Conservation (phyloP, 257 asterid species). For the Solanum neorickii region DNA sequence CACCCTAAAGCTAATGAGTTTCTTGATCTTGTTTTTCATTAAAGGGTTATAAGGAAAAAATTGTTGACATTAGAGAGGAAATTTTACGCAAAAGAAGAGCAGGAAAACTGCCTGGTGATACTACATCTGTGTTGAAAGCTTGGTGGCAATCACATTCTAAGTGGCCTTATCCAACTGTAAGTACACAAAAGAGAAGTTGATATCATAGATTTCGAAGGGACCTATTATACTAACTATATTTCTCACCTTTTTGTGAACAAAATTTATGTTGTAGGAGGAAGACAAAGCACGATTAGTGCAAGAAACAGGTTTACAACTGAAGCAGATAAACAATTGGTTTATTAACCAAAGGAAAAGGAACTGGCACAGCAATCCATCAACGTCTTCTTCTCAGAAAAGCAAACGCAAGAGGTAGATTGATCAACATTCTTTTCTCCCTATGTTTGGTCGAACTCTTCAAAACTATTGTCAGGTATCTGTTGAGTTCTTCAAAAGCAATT, state of each 20-base stretch:
- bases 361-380: constrained; percentile 86
- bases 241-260: background rate
- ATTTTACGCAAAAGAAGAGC: constrained; percentile 70
- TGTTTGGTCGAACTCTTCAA: background rate
- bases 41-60: constrained; percentile 53
- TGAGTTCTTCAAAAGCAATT: background rate
- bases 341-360: constrained; percentile 93
- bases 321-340: constrained; percentile 92
- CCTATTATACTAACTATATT: background rate
- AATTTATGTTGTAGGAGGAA: constrained; percentile 61
- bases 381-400: constrained; percentile 77
- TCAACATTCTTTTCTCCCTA: background rate
- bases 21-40: background rate
- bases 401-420: constrained; percentile 64
- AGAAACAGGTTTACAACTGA: constrained; percentile 87
- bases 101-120: constrained; percentile 76
- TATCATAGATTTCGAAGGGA: background rate
- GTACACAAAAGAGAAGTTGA: background rate
- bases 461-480: background rate
- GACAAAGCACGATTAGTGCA: constrained; percentile 81
- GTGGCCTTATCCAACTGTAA: constrained; percentile 88
- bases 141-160: constrained; percentile 92
- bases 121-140: constrained; percentile 59
- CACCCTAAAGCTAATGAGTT: background rate
- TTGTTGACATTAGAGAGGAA: constrained; percentile 54